Conservation (phyloP, 305 asterid species). For the Fraxinus dipetala region DNA sequence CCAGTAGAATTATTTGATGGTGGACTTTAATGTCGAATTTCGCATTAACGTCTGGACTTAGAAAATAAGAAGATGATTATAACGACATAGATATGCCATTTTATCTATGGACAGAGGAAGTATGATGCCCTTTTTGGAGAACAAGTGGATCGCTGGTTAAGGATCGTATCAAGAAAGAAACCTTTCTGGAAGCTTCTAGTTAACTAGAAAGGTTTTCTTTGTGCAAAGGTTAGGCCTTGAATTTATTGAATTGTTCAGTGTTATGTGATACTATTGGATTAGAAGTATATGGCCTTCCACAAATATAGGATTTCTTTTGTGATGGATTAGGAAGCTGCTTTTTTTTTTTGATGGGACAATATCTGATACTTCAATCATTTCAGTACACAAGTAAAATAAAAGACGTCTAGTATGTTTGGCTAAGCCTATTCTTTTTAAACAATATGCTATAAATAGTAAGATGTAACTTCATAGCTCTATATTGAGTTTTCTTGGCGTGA, state of each 20-base stretch:
- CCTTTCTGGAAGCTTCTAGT: neutral
- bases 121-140: neutral
- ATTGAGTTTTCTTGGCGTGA: constrained; percentile 8
- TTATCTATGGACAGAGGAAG: neutral
- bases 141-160: neutral
- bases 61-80: neutral
- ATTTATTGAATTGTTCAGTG: neutral
- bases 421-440: neutral
- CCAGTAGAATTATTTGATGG: neutral
- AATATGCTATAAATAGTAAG: neutral
- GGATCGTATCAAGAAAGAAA: neutral
- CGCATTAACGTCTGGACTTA: neutral
- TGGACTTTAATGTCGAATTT: neutral
- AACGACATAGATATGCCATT: neutral
- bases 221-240: neutral
- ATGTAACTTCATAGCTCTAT: neutral
- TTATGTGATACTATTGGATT: neutral
- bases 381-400: neutral
- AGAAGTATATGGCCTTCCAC: neutral
- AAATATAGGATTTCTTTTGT: neutral
- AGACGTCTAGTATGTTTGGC: neutral
- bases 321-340: neutral
- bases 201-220: neutral
- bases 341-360: neutral
- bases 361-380: neutral